Evolutionary conservation across 2,329 filamentous ascomycete species (phyloP), one percentile per base, ranked within the genome.

Genomic region (Neurospora sp.): DNA sequence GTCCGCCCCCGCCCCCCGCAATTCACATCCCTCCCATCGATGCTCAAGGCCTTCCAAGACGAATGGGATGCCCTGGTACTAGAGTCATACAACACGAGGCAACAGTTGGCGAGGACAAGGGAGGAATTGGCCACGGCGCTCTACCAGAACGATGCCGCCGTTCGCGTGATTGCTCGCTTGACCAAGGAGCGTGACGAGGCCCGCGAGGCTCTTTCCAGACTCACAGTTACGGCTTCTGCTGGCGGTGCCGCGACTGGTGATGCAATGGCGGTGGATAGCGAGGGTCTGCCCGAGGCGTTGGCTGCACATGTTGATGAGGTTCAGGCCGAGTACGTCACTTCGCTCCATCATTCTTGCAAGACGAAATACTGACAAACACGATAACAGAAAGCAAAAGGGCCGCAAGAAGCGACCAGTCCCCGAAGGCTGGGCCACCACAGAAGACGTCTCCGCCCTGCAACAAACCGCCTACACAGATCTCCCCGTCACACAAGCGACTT

Each of bases 141-240:
- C 33, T 99, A 99, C 81, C 95, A 98, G 82, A 92, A 98, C 76
- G 96, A 99, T 84, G 95, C 96, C 2, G 96, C 96, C n/a, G 90
- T 97, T 67, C 87, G 96, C 73, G 96, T 99, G 67, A 97, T 99
- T 81, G 93, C 93, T 74, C 88, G 95, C 66, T 79, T 99, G 79
- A 91, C 92, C n/a, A 91, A 88, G 78, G 96, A 99, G 84, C 85
- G 96, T 73, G 94, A 99, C 76, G 94, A 98, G 80, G 94, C 96
- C 66, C 87, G 95, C 74, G 91, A 96, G 80, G 92, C 96, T 15
- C 83, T 99, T 68, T 93, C 93, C 41, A 93, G 92, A 78, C 87
- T 98, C 15, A 92, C 92, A 1, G 89, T 97, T 65, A 88, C 89
- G 36, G 82, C 82, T 65, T 88, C 88, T 28, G 82, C 82, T 69